Evolutionary conservation across 2,329 filamentous ascomycete species (phyloP), one percentile per base, ranked within the genome.

Genomic region (Ophiostoma perfectum): DNA sequence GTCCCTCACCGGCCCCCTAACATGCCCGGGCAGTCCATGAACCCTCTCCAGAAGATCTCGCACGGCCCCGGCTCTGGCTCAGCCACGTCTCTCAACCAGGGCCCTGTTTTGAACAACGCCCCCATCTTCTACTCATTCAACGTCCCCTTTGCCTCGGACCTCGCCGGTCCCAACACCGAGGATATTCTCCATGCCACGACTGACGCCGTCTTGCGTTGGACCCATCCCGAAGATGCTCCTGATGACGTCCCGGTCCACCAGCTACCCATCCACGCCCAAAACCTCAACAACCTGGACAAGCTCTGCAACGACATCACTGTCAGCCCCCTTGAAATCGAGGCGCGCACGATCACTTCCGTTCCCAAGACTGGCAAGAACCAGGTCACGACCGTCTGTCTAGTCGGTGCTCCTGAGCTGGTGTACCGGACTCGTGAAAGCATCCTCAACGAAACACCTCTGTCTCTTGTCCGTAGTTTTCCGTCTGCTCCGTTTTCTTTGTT

Each of bases 121-220:
- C 88, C 88, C 73, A 91, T 98, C 79, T 92, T 96, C 79, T 90
- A 97, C 78, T 94, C 92, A 72, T 98, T 99, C 88, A 98, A 97
- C 77, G 90, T 99, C 65, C 95, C 95, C 70, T 97, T 98, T 80
- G 89, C 93, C 74, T 96, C 92, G 72, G 94, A 94, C 75, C 88
- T 99, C 71, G 87, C 91, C 71, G 95, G 95, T 45, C 95, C 95
- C 72, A 93, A 98, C 75, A 90, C 90, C 73, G 93, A 97, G 78
- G 93, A 98, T 79, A 92, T 99, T 75, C 86, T 98, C 70, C 94
- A 97, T 80, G 93, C 94, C 72, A 97, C 91, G 72, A 87, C 88
- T 69, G 91, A 92, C 74, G 93, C 94, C 70, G 88, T 96, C 72
- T 86, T 94, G 73, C 88, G 92, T 77, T 99, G 95, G 95, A 95